Evolutionary conservation across 352 stramenopile species (phyloP).

Genomic region (Pythium periplocum): DNA sequence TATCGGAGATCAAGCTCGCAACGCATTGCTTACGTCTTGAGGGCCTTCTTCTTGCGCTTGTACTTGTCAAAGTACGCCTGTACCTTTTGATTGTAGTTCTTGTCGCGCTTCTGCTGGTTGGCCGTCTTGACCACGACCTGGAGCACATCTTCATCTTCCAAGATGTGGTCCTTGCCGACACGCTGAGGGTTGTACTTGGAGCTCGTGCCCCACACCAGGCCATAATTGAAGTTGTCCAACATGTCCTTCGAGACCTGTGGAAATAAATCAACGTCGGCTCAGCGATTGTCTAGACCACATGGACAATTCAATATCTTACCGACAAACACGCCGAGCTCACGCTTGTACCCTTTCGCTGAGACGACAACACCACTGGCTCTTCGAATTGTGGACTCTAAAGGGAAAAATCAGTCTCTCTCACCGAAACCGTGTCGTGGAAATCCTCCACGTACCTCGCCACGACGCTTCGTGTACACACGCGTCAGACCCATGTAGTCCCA

Average conservation of each 20-base stretch:
- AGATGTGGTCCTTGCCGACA: slow-evolving; percentile 91
- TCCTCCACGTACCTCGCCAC: slow-evolving; percentile 50
- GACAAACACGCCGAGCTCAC: slow-evolving; percentile 80
- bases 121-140: slow-evolving; percentile 98
- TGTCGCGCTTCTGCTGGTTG: slow-evolving; percentile 97
- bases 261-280: not conserved
- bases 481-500: slow-evolving; percentile 90
- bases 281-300: slow-evolving; percentile 1
- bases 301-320: slow-evolving; percentile 28
- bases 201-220: slow-evolving; percentile 96
- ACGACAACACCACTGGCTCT: slow-evolving; percentile 81
- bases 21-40: slow-evolving; percentile 62
- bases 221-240: slow-evolving; percentile 97
- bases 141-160: slow-evolving; percentile 98
- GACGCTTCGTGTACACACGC: slow-evolving; percentile 86
- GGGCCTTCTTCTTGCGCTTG: slow-evolving; percentile 93
- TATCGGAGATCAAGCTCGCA: not conserved
- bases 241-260: slow-evolving; percentile 89
- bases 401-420: slow-evolving; percentile 1
- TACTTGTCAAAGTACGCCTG: slow-evolving; percentile 97
- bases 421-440: not conserved
- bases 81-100: slow-evolving; percentile 95
- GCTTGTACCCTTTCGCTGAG: slow-evolving; percentile 73
- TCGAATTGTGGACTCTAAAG: slow-evolving; percentile 61
- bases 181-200: slow-evolving; percentile 98